Percentiles rank a stretch among this genome's conserved stretches.
Conservation (phyloP, 1,139 yeast species). For the Hansenula lynferdii region DNA sequence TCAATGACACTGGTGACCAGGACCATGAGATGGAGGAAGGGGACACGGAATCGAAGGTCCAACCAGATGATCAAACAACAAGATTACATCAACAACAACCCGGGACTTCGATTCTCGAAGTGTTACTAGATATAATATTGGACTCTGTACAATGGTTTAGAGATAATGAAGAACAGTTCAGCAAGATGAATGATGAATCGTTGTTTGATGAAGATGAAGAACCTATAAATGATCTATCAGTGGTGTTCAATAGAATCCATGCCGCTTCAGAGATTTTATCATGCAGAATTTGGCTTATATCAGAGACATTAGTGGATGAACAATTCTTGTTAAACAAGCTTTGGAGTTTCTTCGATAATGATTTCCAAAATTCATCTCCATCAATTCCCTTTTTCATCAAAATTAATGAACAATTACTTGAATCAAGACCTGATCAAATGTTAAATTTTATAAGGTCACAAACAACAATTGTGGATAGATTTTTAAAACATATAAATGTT, state of each 20-base stretch:
- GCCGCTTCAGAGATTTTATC: slow-evolving; percentile 84
- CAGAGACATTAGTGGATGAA: slow-evolving; percentile 86
- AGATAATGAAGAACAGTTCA: slow-evolving; percentile 14
- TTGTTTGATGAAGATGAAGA: slow-evolving; percentile 14
- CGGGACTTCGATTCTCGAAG: slow-evolving; percentile 17
- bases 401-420: slow-evolving; percentile 86
- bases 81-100: neutral
- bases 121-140: slow-evolving; percentile 17
- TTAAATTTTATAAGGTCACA: slow-evolving; percentile 51
- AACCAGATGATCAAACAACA: slow-evolving; percentile 15
- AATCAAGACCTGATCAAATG: slow-evolving; percentile 61
- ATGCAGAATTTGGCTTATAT: slow-evolving; percentile 93
- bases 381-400: slow-evolving; percentile 75
- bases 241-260: slow-evolving; percentile 37
- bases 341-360: slow-evolving; percentile 65
- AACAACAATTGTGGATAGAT: slow-evolving; percentile 46
- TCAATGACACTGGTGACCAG: slow-evolving; percentile 20
- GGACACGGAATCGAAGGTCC: slow-evolving; percentile 19
- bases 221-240: slow-evolving; percentile 8
- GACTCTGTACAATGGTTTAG: slow-evolving; percentile 22
- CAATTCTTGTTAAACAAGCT: slow-evolving; percentile 57
- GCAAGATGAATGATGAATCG: slow-evolving; percentile 4
- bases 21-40: slow-evolving; percentile 18
- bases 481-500: slow-evolving; percentile 49
- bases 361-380: slow-evolving; percentile 38